Base-by-base conservation (phyloP, 2,329 filamentous ascomycete species). In the Calonectria pteridis region DNA sequence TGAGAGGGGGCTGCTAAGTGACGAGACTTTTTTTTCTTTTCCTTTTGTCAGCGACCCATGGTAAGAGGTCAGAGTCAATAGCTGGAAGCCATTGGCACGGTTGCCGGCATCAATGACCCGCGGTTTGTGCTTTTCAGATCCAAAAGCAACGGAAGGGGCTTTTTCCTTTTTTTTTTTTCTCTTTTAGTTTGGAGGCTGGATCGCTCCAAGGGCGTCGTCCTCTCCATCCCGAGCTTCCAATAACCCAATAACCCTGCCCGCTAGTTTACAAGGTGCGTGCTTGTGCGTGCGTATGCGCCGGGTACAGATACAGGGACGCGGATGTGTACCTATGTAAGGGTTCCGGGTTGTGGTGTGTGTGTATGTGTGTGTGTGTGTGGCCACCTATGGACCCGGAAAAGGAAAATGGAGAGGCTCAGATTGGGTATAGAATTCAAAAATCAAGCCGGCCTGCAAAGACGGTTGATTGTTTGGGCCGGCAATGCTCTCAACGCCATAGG, bases 61-160 rank as follows among this genome's bases (percentile, higher is more conserved):
- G 49, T 63, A 65, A 71, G 67, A 49, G 18, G 37, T 31, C 53
- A 59, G 50, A 62, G 31, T 64, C 62, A 33, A 66, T 29, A 31
- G 37, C 28, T 23, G 14, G 58, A 35, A 33, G 23, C 37, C 31
- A 35, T 66, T 49, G 29, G 40, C n/a, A 50, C 37, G 26, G 28
- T 51, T 23, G 58, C 23, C 33, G 49, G 37, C 46, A 31, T 53
- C 23, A 33, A 29, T 33, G 28, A 9, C 28, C 29, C 28, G 28
- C 51, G 51, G 28, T 13, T n/a, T 55, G 55, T 62, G 37, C 55
- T 23, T 46, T 46, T 40, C 23, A 7, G 33, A 40, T 35, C 23
- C 55, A 62, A 62, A 62, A 62, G 55, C 55, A 62, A 62, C 23
- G 23, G 55, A 62, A 40, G n/a, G 23, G 55, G 7, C 43, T n/a